Percentiles rank a stretch among this genome's conserved stretches.
Evolutionary conservation across 495 filamentous ascomycete genomes (phyloP).

Genomic region (Hyaloscypha hepaticicola): DNA sequence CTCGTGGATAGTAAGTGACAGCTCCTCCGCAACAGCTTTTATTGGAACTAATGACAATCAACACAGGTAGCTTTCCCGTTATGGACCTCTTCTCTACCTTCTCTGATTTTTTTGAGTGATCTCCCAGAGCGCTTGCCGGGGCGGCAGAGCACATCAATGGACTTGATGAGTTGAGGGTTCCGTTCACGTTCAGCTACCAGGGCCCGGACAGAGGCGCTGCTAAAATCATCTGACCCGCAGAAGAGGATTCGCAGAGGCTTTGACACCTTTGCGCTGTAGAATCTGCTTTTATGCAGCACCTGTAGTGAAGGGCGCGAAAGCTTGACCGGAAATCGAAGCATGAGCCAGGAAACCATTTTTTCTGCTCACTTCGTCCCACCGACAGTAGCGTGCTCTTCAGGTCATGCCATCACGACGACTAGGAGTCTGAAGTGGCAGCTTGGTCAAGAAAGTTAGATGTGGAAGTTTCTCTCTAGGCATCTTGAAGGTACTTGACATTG

Average conservation of each 20-base stretch:
- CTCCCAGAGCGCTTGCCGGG: conserved; percentile 74
- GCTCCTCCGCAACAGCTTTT: conserved; percentile 58
- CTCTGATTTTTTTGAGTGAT: conserved; percentile 64
- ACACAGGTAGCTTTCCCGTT: background rate
- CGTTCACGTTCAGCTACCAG: conserved; percentile 59
- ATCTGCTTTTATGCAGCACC: background rate
- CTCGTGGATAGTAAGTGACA: conserved; percentile 68
- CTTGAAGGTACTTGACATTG: too few species aligned
- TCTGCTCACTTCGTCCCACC: background rate
- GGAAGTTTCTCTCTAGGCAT: too few species aligned
- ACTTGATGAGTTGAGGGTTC: conserved; percentile 60
- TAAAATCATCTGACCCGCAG: conserved; percentile 93
- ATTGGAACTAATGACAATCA: conserved; percentile 58
- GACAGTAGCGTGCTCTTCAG: background rate
- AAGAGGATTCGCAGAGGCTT: conserved; percentile 85
- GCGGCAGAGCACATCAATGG: conserved; percentile 85
- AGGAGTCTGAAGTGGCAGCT: too few species aligned
- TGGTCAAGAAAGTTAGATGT: background rate
- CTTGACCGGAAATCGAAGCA: conserved; percentile 6
- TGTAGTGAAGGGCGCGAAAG: background rate
- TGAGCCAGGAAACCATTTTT: background rate
- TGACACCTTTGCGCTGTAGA: conserved; percentile 18
- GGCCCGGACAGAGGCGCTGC: conserved; percentile 72
- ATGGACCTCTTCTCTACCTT: conserved; percentile 35
- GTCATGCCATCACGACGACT: background rate